phyloP scores from a whole-genome alignment of 352 stramenopile species.

The Globisporangium irregulare region DNA sequence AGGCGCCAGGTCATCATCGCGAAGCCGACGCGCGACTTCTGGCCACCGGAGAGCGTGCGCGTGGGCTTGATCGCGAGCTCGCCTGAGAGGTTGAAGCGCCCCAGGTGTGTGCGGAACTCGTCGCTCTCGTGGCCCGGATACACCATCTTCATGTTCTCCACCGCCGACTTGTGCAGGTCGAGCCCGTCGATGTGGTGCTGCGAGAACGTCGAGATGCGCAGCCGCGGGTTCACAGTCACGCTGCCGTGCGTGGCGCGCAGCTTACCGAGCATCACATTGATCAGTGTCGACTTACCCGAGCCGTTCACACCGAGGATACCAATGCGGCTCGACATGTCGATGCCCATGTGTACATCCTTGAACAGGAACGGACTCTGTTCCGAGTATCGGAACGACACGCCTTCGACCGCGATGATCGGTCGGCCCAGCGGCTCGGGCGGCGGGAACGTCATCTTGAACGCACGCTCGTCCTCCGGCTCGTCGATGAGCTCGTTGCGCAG shows the following conservation, averaged over 20 bases:
- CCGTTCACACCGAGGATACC: constrained; percentile 92
- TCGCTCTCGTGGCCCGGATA: constrained; percentile 83
- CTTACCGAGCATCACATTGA: constrained; percentile 97
- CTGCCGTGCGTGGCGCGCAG: constrained; percentile 80
- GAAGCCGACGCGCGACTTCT: constrained; percentile 94
- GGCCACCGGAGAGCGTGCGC: constrained; percentile 93
- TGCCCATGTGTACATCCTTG: constrained; percentile 94
- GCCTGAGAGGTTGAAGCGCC: constrained; percentile 95
- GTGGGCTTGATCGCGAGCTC: constrained; percentile 94
- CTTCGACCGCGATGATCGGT: constrained; percentile 95
- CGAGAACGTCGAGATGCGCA: constrained; percentile 95
- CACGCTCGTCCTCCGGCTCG: constrained; percentile 90
- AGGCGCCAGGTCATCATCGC: constrained; percentile 93
- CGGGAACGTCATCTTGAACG: constrained; percentile 95
- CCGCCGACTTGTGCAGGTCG: constrained; percentile 87
- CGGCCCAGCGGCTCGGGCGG: constrained; percentile 92
- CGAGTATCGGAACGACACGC: constrained; percentile 75
- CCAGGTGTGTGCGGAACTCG: constrained; percentile 94
- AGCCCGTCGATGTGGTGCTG: constrained; percentile 96
- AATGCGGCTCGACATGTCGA: constrained; percentile 95
- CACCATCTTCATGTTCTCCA: constrained; percentile 90
- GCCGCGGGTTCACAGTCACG: constrained; percentile 88
- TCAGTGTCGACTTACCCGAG: constrained; percentile 94
- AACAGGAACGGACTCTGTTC: constrained; percentile 63
- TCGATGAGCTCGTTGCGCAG: constrained; percentile 88